phyloP scores from a whole-genome alignment of 352 stramenopile species.

The Phytopythium kandeliae region DNA sequence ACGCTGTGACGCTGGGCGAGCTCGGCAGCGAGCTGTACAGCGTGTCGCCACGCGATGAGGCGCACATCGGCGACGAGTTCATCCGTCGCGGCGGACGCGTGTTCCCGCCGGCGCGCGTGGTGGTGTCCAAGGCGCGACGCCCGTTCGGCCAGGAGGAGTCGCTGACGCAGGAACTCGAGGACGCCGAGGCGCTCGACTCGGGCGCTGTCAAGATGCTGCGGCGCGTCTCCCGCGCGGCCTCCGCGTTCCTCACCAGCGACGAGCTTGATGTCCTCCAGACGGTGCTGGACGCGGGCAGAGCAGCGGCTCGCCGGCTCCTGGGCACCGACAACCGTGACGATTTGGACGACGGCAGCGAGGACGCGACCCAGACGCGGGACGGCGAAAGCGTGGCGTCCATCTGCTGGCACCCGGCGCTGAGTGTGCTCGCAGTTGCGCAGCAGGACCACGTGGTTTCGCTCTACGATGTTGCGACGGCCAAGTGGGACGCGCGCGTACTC shows the following conservation, averaged over 20 bases:
- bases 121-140: slow-evolving; percentile 36
- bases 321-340: slow-evolving; percentile 21
- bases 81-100: slow-evolving; percentile 50
- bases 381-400: slow-evolving; percentile 49
- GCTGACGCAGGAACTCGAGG: slow-evolving; percentile 36
- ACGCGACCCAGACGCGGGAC: slow-evolving; percentile 9
- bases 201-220: slow-evolving; percentile 40
- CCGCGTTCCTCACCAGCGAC: slow-evolving; percentile 55
- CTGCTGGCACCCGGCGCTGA: slow-evolving; percentile 51
- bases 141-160: slow-evolving; percentile 58
- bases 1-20: slow-evolving; percentile 75
- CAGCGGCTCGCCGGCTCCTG: slow-evolving; percentile 15
- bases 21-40: slow-evolving; percentile 70
- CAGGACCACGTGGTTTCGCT: slow-evolving; percentile 59
- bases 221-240: slow-evolving; percentile 12
- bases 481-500: slow-evolving; percentile 57
- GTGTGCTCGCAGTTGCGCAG: slow-evolving; percentile 65
- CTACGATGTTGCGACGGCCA: slow-evolving; percentile 47
- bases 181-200: slow-evolving; percentile 30
- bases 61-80: slow-evolving; percentile 60
- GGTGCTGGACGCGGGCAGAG: slow-evolving; percentile 17
- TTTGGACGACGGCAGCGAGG: slow-evolving; percentile 6
- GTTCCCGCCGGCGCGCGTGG: slow-evolving; percentile 48
- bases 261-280: slow-evolving; percentile 45
- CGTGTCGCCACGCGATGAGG: slow-evolving; percentile 47